Base-by-base conservation (phyloP, 345 rosid species). In the Syzygium jambos region DNA sequence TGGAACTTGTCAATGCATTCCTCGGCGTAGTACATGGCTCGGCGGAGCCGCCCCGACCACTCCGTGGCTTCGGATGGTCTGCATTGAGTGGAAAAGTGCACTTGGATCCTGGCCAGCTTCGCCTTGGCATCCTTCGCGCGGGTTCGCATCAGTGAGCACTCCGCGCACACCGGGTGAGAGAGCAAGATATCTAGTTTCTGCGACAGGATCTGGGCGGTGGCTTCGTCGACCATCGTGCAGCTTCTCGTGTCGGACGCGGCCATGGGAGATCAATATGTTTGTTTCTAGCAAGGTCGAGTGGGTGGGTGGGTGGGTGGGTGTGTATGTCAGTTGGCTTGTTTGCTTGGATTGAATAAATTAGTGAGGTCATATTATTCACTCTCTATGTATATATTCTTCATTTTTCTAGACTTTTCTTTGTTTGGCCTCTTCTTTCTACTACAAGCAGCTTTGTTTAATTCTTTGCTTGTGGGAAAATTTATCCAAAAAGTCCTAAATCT, bases 401-500 rank as follows among this genome's bases (percentile, higher is more conserved):
- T 6, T 53, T 53, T 6, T 17, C 56, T 17, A 53, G 7, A 9
- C 57, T 54, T 54, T 19, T 19, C 56, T 19, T 54, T 8, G 10
- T 2, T 3, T 1, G 57, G 23, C 57, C 23, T 19, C 57, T 54
- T 3, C 0, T 7, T 1, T 54, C 4, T 2, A 53, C 54, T 15
- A 53, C 55, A 0, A 53, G 0, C 19, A 54, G 56, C 25, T 54
- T 19, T 19, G 23, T 7, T 0, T 2, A 0, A 54, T 21, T 55
- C 59, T 21, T 55, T 55, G 27, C 11, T 55, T 21, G 11, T 0
- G 11, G 25, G 5, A 3, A 43, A 43, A 5, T 5, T 43, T 43
- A 6, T 43, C 1, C 7, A 43, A 43, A 43, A 43, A 6, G 1
- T 5, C 46, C 6, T 43, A 43, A 43, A 43, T 43, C 4, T 43